Conservation (phyloP, 352 stramenopile species). For the Phytophthora melonis region DNA sequence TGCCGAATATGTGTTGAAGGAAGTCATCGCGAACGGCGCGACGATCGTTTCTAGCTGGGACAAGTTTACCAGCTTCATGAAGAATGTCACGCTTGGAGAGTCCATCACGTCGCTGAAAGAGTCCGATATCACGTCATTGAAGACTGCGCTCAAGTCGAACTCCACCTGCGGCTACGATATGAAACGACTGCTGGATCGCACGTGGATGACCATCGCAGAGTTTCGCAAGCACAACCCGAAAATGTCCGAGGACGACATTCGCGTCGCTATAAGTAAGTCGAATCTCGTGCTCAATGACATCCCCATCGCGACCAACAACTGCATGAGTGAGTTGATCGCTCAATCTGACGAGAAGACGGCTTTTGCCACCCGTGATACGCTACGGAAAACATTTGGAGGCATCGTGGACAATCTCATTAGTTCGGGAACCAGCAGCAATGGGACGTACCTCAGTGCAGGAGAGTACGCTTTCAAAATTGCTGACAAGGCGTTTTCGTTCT, state of each 20-base stretch:
- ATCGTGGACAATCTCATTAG: constrained; percentile 47
- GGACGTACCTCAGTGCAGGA: constrained; percentile 21
- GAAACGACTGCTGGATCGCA: constrained; percentile 22
- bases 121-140: constrained; percentile 16
- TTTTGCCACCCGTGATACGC: constrained; percentile 39
- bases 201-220: constrained; percentile 21
- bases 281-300: constrained; percentile 50
- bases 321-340: constrained; percentile 31
- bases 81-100: constrained; percentile 27
- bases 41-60: constrained; percentile 31
- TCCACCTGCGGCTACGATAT: constrained; percentile 26
- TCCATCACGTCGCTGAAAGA: constrained; percentile 20
- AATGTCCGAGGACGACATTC: constrained; percentile 26
- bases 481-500: constrained; percentile 40
- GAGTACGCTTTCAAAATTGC: constrained; percentile 44
- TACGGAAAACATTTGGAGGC: constrained; percentile 49
- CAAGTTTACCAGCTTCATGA: constrained; percentile 25
- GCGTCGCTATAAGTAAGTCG: constrained; percentile 26
- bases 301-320: constrained; percentile 39
- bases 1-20: constrained; percentile 33
- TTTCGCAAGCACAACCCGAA: constrained; percentile 14
- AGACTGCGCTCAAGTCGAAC: constrained; percentile 20
- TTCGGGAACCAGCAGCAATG: constrained; percentile 31
- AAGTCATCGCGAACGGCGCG: constrained; percentile 42
- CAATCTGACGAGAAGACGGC: constrained; percentile 19